Evolutionary conservation across 169 alveolate genomes (phyloP), one percentile per base, ranked within the genome.

Genomic region (Eimeria acervulina): DNA sequence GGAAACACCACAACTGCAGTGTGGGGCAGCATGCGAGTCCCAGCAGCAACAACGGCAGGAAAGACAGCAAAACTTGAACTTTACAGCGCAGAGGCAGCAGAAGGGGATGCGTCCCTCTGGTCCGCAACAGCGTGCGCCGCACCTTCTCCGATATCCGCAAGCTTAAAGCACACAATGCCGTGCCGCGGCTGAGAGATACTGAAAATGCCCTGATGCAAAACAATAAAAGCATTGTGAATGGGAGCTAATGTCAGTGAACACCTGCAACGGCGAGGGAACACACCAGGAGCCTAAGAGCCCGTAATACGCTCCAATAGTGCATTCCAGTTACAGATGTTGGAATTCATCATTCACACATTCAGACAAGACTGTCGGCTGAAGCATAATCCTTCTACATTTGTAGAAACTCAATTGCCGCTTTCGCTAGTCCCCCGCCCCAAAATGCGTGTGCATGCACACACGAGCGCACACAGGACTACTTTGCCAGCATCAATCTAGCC

Each of bases 141-240:
- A 78, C 99, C 99, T 96, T 98, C 99, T 31, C 99, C 99, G 31
- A 98, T 98, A 72, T 98, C 99, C 28, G 98, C 97, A 17, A 98
- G 97, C 85, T 97, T 97, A 92, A 98, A 98, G n/a, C 97, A 97
- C n/a, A 97, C 97, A n/a, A 97, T 94, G 90, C 97, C 98, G 81
- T 95, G 95, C 38, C 47, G 85, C 26, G 95, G 89, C 28, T 38
- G 83, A 23, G 97, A 89, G 23, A 89, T 38, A 26, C 81, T 70
- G 87, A 95, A 51, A 44, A 70, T 6, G 51, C 94, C 81, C 96
- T 93, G 96, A 74, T 38, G 26, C 33, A 74, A 70, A 28, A 13
- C 3, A 17, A 12, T 47, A 70, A 70, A 70, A 10, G 44, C 81
- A n/a, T 70, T n/a, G n/a, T 23, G 42, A 70, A 10, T 6, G 3